Percentiles rank a stretch among this genome's conserved stretches.
Evolutionary conservation across 768 basidiomycete species (phyloP).

Genomic region (Rhodosporidiobolus sp.): DNA sequence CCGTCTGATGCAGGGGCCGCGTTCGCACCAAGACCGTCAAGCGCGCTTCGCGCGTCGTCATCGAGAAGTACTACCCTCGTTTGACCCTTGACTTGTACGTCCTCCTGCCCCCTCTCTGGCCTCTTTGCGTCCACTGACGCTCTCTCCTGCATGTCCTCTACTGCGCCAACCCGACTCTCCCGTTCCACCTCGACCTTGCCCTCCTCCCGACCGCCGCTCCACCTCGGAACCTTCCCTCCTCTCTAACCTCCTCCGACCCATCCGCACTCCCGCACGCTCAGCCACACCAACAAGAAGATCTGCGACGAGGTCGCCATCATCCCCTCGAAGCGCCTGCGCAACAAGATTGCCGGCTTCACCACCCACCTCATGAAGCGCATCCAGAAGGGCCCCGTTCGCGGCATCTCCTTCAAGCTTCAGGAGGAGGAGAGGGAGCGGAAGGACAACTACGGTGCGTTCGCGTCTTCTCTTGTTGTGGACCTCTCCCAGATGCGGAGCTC

Average conservation of each 20-base stretch:
- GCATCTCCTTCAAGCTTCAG: constrained; percentile 99
- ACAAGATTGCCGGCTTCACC: constrained; percentile 99
- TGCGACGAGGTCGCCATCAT: constrained; percentile 63
- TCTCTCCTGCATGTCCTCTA: background rate
- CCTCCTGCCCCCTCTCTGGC: background rate
- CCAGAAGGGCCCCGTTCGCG: constrained; percentile 94
- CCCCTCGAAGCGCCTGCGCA: constrained; percentile 96
- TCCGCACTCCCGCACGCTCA: background rate
- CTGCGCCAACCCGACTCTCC: no score
- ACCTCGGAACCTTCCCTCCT: no score
- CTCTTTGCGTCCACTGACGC: constrained; percentile 14
- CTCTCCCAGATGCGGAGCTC: no score
- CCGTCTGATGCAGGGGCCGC: constrained; percentile 71
- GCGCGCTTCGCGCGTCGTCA: constrained; percentile 96
- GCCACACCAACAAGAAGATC: constrained; percentile 54
- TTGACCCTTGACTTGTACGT: constrained; percentile 94
- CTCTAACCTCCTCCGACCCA: no score
- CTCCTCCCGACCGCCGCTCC: background rate
- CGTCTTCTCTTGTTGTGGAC: background rate
- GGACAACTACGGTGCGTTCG: constrained; percentile 69
- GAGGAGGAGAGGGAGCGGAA: constrained; percentile 99
- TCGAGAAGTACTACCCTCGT: constrained; percentile 99
- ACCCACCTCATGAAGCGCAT: constrained; percentile 99
- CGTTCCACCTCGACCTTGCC: background rate
- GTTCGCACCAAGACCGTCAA: constrained; percentile 99